phyloP scores from a whole-genome alignment of 2,329 filamentous ascomycete species.

The Pseudogymnoascus sp. region DNA sequence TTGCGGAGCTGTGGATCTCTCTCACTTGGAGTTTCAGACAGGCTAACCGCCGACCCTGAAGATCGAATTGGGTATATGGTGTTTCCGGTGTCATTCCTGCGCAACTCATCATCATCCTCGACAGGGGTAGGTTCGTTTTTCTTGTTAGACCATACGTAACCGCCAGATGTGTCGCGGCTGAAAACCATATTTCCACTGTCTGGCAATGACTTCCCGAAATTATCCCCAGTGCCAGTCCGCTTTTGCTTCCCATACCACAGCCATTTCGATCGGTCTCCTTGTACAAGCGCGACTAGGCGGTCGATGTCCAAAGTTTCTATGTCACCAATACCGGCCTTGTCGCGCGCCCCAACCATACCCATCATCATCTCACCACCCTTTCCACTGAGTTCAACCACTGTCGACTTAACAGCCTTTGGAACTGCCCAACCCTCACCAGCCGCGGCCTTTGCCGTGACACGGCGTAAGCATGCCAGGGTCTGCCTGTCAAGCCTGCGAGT shows the following conservation, averaged over 20 bases:
- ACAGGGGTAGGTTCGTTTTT: slow-evolving; percentile 44
- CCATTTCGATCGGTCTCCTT: slow-evolving; percentile 83
- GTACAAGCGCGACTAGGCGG: slow-evolving; percentile 67
- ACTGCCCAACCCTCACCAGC: slow-evolving; percentile 85
- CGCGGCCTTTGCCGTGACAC: slow-evolving; percentile 80
- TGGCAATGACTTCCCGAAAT: slow-evolving; percentile 37
- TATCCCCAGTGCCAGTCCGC: slow-evolving; percentile 48
- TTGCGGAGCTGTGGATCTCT: slow-evolving; percentile 51
- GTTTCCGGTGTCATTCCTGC: slow-evolving; percentile 37
- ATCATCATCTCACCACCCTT: slow-evolving; percentile 92
- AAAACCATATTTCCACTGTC: slow-evolving; percentile 44
- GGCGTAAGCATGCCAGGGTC: slow-evolving; percentile 74
- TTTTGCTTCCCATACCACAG: slow-evolving; percentile 87
- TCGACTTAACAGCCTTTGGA: slow-evolving; percentile 91
- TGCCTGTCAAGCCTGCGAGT: slow-evolving; percentile 75
- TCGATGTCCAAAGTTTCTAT: slow-evolving; percentile 89
- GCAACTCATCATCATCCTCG: slow-evolving; percentile 45
- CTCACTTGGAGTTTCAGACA: slow-evolving; percentile 42
- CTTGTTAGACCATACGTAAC: slow-evolving; percentile 39
- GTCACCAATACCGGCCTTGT: slow-evolving; percentile 84
- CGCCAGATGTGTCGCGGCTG: slow-evolving; percentile 46
- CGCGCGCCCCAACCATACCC: slow-evolving; percentile 77
- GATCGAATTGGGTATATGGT: slow-evolving; percentile 38
- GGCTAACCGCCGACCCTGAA: slow-evolving; percentile 39
- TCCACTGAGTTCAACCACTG: slow-evolving; percentile 84